These are phyloP conservation scores for Ambrosia trifida DNA, from an alignment of 129 eudicot genomes.

Conservation along the genomic window DNA sequence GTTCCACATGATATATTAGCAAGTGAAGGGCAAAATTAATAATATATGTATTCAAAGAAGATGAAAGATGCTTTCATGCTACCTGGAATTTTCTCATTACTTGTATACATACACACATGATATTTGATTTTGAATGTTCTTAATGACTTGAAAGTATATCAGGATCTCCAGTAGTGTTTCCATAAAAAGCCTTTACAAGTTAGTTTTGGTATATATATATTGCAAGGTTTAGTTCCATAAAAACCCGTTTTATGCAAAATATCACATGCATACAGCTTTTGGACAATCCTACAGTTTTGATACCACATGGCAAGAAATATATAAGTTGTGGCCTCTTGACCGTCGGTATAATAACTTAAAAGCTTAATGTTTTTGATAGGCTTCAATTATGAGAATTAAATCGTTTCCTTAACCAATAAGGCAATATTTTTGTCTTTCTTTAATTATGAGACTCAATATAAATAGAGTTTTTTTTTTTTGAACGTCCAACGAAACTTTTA, in stretches of 20 bases:
- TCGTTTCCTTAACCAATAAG: neutral
- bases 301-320: conserved; percentile 17
- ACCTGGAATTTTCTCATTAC: neutral
- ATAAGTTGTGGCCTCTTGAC: conserved; percentile 10
- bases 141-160: conserved; percentile 2
- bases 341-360: conserved; percentile 6
- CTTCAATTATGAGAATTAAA: neutral
- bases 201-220: neutral
- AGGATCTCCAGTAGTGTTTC: conserved; percentile 12
- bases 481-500: no score
- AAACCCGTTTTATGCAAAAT: neutral
- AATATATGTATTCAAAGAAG: conserved; percentile 1
- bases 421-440: neutral
- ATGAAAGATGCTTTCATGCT: conserved; percentile 6
- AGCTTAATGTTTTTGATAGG: conserved; percentile 11
- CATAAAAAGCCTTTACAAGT: neutral
- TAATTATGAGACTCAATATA: neutral
- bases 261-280: neutral
- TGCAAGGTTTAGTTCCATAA: conserved; percentile 5
- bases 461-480: no score
- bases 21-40: conserved; percentile 2
- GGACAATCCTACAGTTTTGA: neutral
- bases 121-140: conserved; percentile 2
- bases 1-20: neutral
- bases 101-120: neutral